Percentiles rank a stretch among this genome's conserved stretches.
phyloP scores from a whole-genome alignment of 2,329 filamentous ascomycete species.

The Hymenoscyphus infarciens region DNA sequence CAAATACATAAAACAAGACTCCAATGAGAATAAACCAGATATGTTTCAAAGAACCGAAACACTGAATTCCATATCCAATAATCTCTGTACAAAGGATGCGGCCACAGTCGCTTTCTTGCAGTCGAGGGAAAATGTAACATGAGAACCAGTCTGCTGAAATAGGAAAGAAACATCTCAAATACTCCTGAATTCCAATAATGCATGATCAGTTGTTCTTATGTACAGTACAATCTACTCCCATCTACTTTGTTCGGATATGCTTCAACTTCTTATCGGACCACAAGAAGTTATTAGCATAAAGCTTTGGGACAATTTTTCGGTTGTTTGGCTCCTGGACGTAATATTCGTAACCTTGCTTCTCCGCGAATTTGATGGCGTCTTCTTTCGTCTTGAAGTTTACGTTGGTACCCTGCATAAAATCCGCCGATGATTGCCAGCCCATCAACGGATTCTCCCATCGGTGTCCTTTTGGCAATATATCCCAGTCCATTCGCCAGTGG shows the following conservation, averaged over 20 bases:
- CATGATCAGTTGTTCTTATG: slow-evolving; percentile 17
- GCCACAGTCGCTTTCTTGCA: background rate
- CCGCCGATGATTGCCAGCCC: slow-evolving; percentile 95
- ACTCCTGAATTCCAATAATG: background rate
- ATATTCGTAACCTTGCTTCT: slow-evolving; percentile 99
- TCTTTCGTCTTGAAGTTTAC: slow-evolving; percentile 90
- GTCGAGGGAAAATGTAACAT: background rate
- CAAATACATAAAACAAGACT: background rate
- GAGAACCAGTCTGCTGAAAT: background rate
- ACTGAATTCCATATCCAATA: background rate
- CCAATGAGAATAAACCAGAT: background rate
- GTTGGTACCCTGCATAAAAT: slow-evolving; percentile 91
- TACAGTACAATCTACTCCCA: slow-evolving; percentile 25
- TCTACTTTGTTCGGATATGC: slow-evolving; percentile 75
- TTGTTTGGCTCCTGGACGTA: slow-evolving; percentile 96
- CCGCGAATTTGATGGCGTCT: slow-evolving; percentile 89
- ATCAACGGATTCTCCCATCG: slow-evolving; percentile 98
- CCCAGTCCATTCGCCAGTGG: slow-evolving; percentile 98
- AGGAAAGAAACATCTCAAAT: background rate
- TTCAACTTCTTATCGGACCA: slow-evolving; percentile 85
- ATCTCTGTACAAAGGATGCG: too few species aligned
- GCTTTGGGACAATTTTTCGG: slow-evolving; percentile 82
- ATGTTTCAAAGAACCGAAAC: background rate
- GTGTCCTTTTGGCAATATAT: slow-evolving; percentile 85
- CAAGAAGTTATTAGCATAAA: slow-evolving; percentile 94